phyloP scores from a whole-genome alignment of 306 rosid species.

The Acmispon strigosus region DNA sequence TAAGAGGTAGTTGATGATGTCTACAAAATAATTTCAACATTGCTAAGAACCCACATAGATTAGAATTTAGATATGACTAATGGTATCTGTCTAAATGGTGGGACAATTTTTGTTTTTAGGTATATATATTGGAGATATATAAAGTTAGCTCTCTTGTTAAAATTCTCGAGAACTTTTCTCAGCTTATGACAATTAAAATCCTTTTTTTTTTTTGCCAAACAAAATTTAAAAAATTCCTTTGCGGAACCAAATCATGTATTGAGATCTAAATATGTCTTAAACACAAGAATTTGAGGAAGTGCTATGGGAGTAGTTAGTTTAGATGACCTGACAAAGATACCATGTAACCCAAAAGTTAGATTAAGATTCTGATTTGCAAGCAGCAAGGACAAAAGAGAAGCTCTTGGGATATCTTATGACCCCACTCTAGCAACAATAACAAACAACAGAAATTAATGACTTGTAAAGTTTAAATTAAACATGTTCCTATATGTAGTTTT shows the following conservation, averaged over 20 bases:
- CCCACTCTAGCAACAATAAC: slow-evolving; percentile 36
- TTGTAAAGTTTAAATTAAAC: slow-evolving; percentile 4
- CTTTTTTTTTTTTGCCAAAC: not conserved
- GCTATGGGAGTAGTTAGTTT: slow-evolving; percentile 34
- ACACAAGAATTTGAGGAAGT: slow-evolving; percentile 13
- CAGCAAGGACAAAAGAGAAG: slow-evolving; percentile 36
- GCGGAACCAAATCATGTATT: slow-evolving; percentile 29
- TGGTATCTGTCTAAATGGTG: too few relatives aligned
- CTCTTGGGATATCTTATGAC: slow-evolving; percentile 39
- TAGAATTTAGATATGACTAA: too few relatives aligned
- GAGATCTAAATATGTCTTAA: slow-evolving; percentile 14
- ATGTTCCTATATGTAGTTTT: not conserved
- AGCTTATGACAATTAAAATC: slow-evolving; percentile 54
- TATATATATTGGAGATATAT: too few relatives aligned
- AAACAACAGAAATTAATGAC: slow-evolving; percentile 30
- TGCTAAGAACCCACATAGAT: too few relatives aligned
- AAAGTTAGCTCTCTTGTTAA: too few relatives aligned
- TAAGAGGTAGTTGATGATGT: slow-evolving; percentile 20
- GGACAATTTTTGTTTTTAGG: too few relatives aligned
- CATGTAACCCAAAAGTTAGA: slow-evolving; percentile 36
- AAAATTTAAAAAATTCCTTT: slow-evolving; percentile 24
- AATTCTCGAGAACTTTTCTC: not conserved
- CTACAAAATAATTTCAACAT: not conserved
- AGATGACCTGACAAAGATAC: slow-evolving; percentile 53
- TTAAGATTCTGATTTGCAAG: slow-evolving; percentile 71